A percentile compares a stretch with the other conserved stretches of the same genome.
Conservation (phyloP, 2,329 filamentous ascomycete species). For the Neonectria hederae region DNA sequence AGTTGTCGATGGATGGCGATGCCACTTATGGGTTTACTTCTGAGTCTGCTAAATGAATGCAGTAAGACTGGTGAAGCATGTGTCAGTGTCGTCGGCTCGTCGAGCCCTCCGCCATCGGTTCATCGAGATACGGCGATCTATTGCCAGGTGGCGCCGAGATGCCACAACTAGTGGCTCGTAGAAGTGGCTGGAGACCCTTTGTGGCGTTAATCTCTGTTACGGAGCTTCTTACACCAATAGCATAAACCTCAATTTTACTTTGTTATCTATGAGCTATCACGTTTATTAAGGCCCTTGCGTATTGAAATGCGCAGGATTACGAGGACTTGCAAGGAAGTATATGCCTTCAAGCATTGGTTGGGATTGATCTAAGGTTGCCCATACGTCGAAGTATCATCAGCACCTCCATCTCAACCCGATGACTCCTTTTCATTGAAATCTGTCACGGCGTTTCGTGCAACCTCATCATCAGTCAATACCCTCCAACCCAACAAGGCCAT, state of each 20-base stretch:
- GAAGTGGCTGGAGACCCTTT: not conserved
- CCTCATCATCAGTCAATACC: constrained; percentile 40
- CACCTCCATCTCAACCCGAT: not conserved
- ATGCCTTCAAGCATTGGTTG: too few species aligned
- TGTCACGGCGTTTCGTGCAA: constrained; percentile 19
- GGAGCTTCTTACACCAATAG: too few species aligned
- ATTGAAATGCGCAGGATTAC: too few species aligned
- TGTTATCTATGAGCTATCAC: too few species aligned
- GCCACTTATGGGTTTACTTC: too few species aligned
- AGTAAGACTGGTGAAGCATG: not conserved
- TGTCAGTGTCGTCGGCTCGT: not conserved
- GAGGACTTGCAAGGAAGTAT: too few species aligned
- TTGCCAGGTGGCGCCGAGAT: not conserved
- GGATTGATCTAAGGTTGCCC: too few species aligned
- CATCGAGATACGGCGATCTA: not conserved
- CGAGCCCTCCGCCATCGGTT: not conserved
- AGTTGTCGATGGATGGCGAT: too few species aligned
- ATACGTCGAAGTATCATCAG: not conserved
- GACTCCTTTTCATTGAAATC: constrained; percentile 21
- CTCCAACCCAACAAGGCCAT: constrained; percentile 50
- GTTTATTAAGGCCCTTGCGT: too few species aligned
- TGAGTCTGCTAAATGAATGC: not conserved
- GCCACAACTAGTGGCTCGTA: not conserved
- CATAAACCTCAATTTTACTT: too few species aligned
- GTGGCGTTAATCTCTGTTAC: too few species aligned